phyloP scores from a whole-genome alignment of 345 rosid species.

The Ceriops decandra region DNA sequence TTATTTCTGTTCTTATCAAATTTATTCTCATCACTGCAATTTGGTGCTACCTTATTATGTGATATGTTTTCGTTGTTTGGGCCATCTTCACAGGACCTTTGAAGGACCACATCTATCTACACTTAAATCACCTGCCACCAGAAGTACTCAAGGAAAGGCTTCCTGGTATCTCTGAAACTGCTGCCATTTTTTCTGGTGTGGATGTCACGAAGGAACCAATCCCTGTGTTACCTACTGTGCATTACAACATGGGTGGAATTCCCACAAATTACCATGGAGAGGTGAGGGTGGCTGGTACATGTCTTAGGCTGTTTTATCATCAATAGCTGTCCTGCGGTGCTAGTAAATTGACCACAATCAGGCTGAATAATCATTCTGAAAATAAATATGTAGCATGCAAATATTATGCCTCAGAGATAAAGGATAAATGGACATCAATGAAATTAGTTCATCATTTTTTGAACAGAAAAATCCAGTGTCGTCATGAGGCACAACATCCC shows the following conservation, averaged over 20 bases:
- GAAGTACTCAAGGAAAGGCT: conserved; percentile 98
- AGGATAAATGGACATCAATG: neutral
- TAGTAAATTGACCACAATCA: neutral
- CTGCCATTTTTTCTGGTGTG: conserved; percentile 99
- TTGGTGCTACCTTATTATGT: neutral
- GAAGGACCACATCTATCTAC: conserved; percentile 96
- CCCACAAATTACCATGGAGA: conserved; percentile 95
- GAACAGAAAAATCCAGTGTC: neutral
- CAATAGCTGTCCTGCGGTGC: neutral
- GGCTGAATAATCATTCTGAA: neutral
- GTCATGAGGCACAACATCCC: neutral
- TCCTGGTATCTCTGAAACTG: conserved; percentile 99
- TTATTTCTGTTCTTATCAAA: neutral
- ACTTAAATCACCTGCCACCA: conserved; percentile 94
- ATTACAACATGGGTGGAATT: conserved; percentile 98
- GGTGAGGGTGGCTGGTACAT: conserved; percentile 26
- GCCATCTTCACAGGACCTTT: conserved; percentile 58
- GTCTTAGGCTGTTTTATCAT: neutral
- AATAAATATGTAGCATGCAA: neutral
- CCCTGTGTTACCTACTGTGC: conserved; percentile 99
- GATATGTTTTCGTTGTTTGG: neutral
- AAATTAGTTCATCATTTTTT: no score
- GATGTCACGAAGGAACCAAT: conserved; percentile 99
- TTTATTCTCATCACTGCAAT: neutral
- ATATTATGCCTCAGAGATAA: neutral